A percentile compares a stretch with the other conserved stretches of the same genome.
phyloP scores from a whole-genome alignment of 306 rosid species.

The Lathyrus oleraceus region DNA sequence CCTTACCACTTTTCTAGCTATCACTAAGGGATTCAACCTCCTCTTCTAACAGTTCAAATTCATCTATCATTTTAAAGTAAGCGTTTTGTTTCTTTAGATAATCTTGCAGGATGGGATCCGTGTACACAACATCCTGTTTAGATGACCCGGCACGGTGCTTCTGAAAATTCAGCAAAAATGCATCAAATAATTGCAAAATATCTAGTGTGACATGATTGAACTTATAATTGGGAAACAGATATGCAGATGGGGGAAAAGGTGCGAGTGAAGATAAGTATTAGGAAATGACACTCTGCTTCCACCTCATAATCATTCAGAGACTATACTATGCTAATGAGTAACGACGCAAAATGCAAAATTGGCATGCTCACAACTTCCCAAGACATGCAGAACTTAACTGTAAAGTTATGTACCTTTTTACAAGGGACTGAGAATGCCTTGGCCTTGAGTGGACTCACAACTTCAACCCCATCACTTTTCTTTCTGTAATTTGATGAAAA shows the following conservation, averaged over 20 bases:
- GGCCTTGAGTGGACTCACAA: constrained; percentile 38
- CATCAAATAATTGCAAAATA: constrained; percentile 36
- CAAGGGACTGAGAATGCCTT: constrained; percentile 53
- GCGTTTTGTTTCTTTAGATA: constrained; percentile 57
- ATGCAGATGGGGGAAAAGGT: constrained; percentile 1
- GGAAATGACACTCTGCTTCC: constrained; percentile 17
- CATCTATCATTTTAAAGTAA: constrained; percentile 50
- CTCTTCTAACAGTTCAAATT: neutral
- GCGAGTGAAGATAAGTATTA: neutral
- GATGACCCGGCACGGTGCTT: constrained; percentile 40
- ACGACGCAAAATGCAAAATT: neutral
- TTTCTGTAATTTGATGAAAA: constrained; percentile 45
- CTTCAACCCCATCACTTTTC: constrained; percentile 27
- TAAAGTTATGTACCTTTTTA: constrained; percentile 53
- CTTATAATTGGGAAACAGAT: neutral
- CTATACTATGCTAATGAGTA: neutral
- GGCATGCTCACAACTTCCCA: neutral
- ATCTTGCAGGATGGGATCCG: constrained; percentile 45
- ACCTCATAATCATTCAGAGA: constrained; percentile 14
- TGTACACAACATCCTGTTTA: constrained; percentile 13
- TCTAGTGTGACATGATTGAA: neutral
- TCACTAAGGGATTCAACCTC: neutral
- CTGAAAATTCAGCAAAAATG: constrained; percentile 44
- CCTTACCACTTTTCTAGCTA: neutral
- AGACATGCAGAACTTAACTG: neutral